A percentile compares a stretch with the other conserved stretches of the same genome.
Evolutionary conservation across 768 basidiomycete genomes (phyloP).

Genomic region (Cystofilobasidium macerans): DNA sequence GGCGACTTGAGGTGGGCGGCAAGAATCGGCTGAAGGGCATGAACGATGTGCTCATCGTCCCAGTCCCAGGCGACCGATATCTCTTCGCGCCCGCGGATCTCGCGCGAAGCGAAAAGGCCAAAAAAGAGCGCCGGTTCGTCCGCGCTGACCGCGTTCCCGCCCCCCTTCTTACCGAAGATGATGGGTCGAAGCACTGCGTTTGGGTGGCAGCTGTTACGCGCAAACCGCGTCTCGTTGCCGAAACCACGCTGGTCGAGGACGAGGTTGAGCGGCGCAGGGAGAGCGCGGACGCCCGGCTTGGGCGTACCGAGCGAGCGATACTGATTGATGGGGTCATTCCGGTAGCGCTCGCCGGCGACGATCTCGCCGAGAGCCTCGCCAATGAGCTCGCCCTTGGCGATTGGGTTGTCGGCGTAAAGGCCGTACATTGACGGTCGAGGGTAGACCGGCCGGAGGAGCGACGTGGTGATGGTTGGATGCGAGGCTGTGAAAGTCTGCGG

Average conservation of each 20-base stretch:
- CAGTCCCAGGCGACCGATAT: slow-evolving; percentile 90
- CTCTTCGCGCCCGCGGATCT: slow-evolving; percentile 69
- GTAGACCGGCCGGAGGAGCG: slow-evolving; percentile 36
- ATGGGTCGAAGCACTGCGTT: slow-evolving; percentile 56
- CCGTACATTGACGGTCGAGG: slow-evolving; percentile 43
- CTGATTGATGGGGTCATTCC: slow-evolving; percentile 71
- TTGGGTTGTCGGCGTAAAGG: slow-evolving; percentile 53
- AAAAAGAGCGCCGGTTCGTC: slow-evolving; percentile 47
- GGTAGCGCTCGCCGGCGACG: slow-evolving; percentile 56
- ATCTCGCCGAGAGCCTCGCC: slow-evolving; percentile 56
- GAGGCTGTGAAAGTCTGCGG: slow-evolving; percentile 27
- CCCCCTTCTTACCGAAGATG: slow-evolving; percentile 36
- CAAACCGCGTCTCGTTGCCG: slow-evolving; percentile 55
- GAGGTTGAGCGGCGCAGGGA: slow-evolving; percentile 65
- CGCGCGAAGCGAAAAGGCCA: slow-evolving; percentile 65
- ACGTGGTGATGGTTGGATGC: slow-evolving; percentile 31
- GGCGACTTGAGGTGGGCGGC: slow-evolving; percentile 6
- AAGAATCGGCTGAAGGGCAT: slow-evolving; percentile 47
- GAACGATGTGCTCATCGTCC: slow-evolving; percentile 83
- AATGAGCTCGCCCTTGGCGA: slow-evolving; percentile 50
- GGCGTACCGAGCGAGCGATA: slow-evolving; percentile 64
- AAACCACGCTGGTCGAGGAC: slow-evolving; percentile 67
- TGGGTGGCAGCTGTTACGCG: slow-evolving; percentile 54
- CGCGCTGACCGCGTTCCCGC: slow-evolving; percentile 25
- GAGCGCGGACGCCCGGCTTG: slow-evolving; percentile 67